phyloP scores from a whole-genome alignment of 768 basidiomycete species.

The Agaricus subrufescens region DNA sequence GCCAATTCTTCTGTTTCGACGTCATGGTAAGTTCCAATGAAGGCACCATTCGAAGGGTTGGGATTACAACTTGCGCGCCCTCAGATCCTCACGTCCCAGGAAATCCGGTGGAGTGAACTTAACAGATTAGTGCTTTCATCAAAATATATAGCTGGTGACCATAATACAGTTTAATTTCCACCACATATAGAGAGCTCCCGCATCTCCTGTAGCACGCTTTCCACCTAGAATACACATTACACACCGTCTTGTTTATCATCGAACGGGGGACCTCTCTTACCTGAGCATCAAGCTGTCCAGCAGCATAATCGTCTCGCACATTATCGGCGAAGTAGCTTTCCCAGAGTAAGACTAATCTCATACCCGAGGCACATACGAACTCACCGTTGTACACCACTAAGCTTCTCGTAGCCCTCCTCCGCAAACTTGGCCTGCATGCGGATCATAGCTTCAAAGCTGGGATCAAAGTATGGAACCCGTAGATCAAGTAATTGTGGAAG shows the following conservation, averaged over 20 bases:
- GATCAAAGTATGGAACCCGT: conserved; percentile 96
- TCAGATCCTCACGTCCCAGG: too few relatives aligned
- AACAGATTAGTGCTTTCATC: too few relatives aligned
- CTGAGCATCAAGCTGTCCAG: conserved; percentile 93
- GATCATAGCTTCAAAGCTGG: conserved; percentile 98
- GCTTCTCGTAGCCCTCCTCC: conserved; percentile 96
- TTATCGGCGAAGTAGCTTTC: conserved; percentile 82
- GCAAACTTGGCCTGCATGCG: conserved; percentile 97
- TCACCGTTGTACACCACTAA: conserved; percentile 88
- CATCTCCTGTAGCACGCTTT: conserved; percentile 96
- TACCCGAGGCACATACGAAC: conserved; percentile 11
- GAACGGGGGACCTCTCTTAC: conserved; percentile 30
- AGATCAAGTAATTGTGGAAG: conserved; percentile 91
- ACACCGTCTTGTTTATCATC: neutral
- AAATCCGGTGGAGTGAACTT: too few relatives aligned
- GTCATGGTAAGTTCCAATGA: too few relatives aligned
- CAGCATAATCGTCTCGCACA: conserved; percentile 95
- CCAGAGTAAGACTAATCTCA: neutral
- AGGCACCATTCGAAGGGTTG: too few relatives aligned
- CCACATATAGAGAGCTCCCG: conserved; percentile 93
- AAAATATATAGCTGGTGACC: neutral
- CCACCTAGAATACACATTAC: conserved; percentile 52
- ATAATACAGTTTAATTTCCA: conserved; percentile 32
- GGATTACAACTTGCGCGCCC: too few relatives aligned
- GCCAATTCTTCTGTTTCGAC: too few relatives aligned